Evolutionary conservation across 2,329 filamentous ascomycete genomes (phyloP), one percentile per base, ranked within the genome.

Genomic region (Cladosporium sp.): DNA sequence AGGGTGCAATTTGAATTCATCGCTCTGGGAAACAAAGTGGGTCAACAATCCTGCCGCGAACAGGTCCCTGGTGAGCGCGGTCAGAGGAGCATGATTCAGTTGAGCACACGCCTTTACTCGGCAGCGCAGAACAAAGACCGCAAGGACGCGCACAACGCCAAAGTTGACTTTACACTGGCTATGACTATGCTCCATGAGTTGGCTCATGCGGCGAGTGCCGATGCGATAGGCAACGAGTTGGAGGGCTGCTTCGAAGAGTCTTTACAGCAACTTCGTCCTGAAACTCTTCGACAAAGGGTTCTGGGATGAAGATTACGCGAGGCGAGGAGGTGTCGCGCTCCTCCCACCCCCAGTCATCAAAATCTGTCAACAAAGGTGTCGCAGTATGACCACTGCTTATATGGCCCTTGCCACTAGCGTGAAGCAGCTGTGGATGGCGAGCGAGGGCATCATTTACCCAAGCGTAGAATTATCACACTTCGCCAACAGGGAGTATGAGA

Each of bases 201-300:
- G 5, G 56, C 56, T 25, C 56, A 58, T n/a, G 56, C 56, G 2
- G 32, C 32, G 14, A 6, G 8, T 1, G n/a, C n/a, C 8, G 23
- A 21, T 23, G 18, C 4, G 13, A 14, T 26, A 6, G 56, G 56
- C 3, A 23, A 23, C 2, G 3, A 10, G 3, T 18, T 25, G 13
- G 56, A 63, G 36, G 48, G 56, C 48, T 63, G 34, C 10, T 56
- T 54, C 21, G 60, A 51, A 14, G 30, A 30, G 26, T 53, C 60
- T 4, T n/a, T 54, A 53, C 26, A 8, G 8, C 16, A 30, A 30
- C 10, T 53, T 53, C 23, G 4, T 28, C 10, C 49, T 53, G 25
- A 30, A 26, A n/a, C n/a, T 53, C 6, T 26, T 53, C 26, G 23
- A 28, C 16, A 16, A 53, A 10, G 4, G 16, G 5, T 53, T 53